Evolutionary conservation across 192 early-diverging fungal species (phyloP), one percentile per base, ranked within the genome.

Genomic region (Paraglomus occultum): DNA sequence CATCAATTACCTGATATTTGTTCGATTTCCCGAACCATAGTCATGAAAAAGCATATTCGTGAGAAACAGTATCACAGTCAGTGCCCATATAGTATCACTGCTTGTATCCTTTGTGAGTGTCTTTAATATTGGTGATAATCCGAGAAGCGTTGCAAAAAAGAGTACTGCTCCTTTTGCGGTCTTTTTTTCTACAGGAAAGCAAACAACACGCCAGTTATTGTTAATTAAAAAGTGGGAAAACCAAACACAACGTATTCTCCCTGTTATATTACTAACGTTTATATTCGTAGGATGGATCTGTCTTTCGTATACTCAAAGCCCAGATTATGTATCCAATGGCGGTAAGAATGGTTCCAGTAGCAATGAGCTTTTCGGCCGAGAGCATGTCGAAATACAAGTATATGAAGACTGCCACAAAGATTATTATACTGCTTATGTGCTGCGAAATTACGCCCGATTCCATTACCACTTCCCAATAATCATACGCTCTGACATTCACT

Each of bases 11-110:
- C 85, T 85, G 59, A 86, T 76, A 61, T 80, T 74, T 53, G 77
- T 71, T 69, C 78, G 58, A 71, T 71, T 81, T 39, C 74, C 71
- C 17, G 77, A 72, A n/a, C 79, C 77, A 70, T 94, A 97, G 77
- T 99, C 93, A 73, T 95, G 93, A 73, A 96, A 99, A 1, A 91
- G 77, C 40, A 99, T 73, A 73, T 96, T 97, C 18, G 85, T 87
- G 40, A 93, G 71, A 71, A 99, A 92, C 53, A 96, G 76, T 10
- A 89, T 82, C 6, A 89, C 87, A 0, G 92, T 90, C 70, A 97
- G 76, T 6, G 95, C 94, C 91, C 93, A 99, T 58, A 99, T 96
- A 0, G 94, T 92, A 75, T 99, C 95, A 67, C 84, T 84, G 63
- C 90, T 93, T 0, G 88, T 99, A 70, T 91, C 89, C 72, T 88